phyloP scores from a whole-genome alignment of 306 rosid species.

The Sechiopsis laciniata region DNA sequence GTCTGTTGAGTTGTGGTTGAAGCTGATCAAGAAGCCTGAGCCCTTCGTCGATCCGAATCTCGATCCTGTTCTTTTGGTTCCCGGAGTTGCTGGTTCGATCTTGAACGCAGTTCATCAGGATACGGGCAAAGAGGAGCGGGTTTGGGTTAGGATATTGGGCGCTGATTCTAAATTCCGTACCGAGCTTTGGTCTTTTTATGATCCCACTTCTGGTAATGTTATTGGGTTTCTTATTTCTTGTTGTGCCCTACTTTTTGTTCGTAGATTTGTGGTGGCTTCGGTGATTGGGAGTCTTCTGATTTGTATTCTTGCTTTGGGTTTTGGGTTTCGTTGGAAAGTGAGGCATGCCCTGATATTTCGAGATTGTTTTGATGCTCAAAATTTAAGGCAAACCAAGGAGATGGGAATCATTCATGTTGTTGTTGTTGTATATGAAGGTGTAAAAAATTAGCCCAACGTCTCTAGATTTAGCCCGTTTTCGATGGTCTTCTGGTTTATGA shows the following conservation, averaged over 20 bases:
- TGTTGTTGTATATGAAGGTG: not conserved
- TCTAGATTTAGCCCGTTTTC: not conserved
- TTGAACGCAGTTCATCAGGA: constrained; percentile 47
- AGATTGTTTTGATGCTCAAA: not conserved
- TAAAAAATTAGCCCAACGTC: not conserved
- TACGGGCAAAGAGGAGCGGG: constrained; percentile 58
- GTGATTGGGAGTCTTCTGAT: not conserved
- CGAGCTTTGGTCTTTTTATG: constrained; percentile 90
- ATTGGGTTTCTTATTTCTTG: not conserved
- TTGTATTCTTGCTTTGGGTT: not conserved
- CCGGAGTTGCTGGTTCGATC: constrained; percentile 85
- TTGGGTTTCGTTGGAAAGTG: constrained; percentile 6
- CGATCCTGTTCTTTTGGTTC: constrained; percentile 83
- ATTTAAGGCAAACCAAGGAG: not conserved
- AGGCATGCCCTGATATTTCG: not conserved
- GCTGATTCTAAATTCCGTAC: constrained; percentile 71
- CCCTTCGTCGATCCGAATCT: constrained; percentile 59
- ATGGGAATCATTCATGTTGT: not conserved
- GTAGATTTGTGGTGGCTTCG: not conserved
- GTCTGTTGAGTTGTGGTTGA: constrained; percentile 78
- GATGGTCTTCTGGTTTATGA: not conserved
- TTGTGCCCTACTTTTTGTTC: not conserved
- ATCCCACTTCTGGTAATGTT: constrained; percentile 65
- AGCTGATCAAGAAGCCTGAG: constrained; percentile 48
- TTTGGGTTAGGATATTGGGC: constrained; percentile 74